Percentiles rank a stretch among this genome's conserved stretches.
Conservation (phyloP, 140 eudicot genomes). For the Ambrosia hybrid region DNA sequence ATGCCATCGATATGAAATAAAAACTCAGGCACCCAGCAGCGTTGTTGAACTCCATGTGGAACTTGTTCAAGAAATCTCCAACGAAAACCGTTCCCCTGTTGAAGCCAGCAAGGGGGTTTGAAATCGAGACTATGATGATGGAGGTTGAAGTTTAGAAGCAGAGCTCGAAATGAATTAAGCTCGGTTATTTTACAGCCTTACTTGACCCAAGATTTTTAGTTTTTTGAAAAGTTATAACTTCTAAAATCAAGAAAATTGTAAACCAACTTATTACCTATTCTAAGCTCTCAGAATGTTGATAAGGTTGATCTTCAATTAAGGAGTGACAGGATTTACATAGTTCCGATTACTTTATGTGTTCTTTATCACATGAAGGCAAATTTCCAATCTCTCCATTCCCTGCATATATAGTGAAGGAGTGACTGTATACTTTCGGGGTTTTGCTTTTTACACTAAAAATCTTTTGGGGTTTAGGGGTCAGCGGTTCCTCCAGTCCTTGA, state of each 20-base stretch:
- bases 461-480: slow-evolving; percentile 50
- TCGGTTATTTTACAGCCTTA: too few relatives aligned
- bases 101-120: too few relatives aligned
- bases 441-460: slow-evolving; percentile 73
- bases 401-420: slow-evolving; percentile 23
- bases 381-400: slow-evolving; percentile 34
- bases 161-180: too few relatives aligned
- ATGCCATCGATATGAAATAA: too few relatives aligned
- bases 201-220: too few relatives aligned
- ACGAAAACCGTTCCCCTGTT: too few relatives aligned
- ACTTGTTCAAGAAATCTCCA: too few relatives aligned
- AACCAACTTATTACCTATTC: slow-evolving; percentile 33
- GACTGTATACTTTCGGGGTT: slow-evolving; percentile 51
- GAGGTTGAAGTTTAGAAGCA: too few relatives aligned
- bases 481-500: slow-evolving; percentile 37
- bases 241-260: not conserved
- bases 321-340: slow-evolving; percentile 26
- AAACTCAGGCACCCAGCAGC: too few relatives aligned
- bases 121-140: too few relatives aligned
- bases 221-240: too few relatives aligned
- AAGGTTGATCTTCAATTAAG: slow-evolving; percentile 20
- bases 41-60: too few relatives aligned
- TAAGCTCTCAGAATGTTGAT: slow-evolving; percentile 16
- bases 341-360: slow-evolving; percentile 32
- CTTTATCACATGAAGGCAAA: slow-evolving; percentile 16